Evolutionary conservation across 1,284 basidiomycete genomes (phyloP).

Genomic region (Sporisorium graminicola): DNA sequence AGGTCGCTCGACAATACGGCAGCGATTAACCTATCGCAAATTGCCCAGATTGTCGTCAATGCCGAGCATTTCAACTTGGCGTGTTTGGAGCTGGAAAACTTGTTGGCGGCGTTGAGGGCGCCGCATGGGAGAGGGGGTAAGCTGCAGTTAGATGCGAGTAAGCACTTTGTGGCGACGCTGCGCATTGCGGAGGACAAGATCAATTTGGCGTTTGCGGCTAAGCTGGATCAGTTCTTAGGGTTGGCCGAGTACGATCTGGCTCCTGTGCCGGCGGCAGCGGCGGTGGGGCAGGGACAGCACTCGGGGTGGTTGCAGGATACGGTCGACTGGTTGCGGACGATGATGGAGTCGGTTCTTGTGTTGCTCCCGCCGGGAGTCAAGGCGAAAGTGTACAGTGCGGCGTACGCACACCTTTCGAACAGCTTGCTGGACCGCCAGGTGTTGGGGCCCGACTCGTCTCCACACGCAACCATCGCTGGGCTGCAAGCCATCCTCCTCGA

Average conservation of each 20-base stretch:
- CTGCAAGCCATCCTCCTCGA: constrained; percentile 40
- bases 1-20: constrained; percentile 77
- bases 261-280: too few species aligned
- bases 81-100: constrained; percentile 86
- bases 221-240: constrained; percentile 96
- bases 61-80: constrained; percentile 91
- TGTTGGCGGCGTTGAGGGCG: constrained; percentile 78
- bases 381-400: constrained; percentile 86
- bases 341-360: constrained; percentile 91
- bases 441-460: constrained; percentile 29
- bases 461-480: constrained; percentile 21
- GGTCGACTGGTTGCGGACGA: constrained; percentile 94
- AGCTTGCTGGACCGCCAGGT: constrained; percentile 80
- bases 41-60: constrained; percentile 93
- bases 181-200: constrained; percentile 82
- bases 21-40: constrained; percentile 83
- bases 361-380: constrained; percentile 81
- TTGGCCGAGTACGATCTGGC: constrained; percentile 95
- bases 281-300: constrained; percentile 70
- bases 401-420: constrained; percentile 85
- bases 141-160: constrained; percentile 78
- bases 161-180: constrained; percentile 80
- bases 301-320: constrained; percentile 95
- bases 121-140: constrained; percentile 82
- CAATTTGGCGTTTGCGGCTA: constrained; percentile 84